Base-by-base conservation (phyloP, 2,329 filamentous ascomycete genomes). In the Dactylellina haptotyla region DNA sequence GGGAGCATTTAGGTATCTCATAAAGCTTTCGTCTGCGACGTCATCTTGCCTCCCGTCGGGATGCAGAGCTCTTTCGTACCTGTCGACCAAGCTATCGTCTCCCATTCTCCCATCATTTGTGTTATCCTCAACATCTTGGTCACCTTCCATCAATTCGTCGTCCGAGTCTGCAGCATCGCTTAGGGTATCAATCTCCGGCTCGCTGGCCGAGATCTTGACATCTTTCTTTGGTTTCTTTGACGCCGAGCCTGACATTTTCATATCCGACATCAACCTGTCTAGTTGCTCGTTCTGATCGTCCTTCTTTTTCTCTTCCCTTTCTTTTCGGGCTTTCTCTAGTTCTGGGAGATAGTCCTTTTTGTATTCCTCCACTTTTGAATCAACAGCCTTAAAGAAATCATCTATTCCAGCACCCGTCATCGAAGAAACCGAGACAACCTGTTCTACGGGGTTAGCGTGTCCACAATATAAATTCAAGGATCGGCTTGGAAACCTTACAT, bases 251-350 rank as follows among this genome's bases (percentile, higher is more conserved):
- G 81, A 73, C 20, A 91, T 85, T 59, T 85, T 85, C 91, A 99
- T 96, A 77, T 95, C 94, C 80, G 90, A 90, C 93, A 99, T 97
- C 84, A 99, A 88, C 83, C 92, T 93, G 73, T 91, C 91, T 26
- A 99, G 83, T 80, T 99, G 93, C 78, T 89, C 87, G 78, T 97
- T 89, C 48, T 93, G 85, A 26, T 87, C 83, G 69, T 86, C 86
- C 73, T 87, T 85, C 83, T 75, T 93, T 94, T 77, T 88, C 85
- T 74, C 90, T 86, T 73, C 96, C 23, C 93, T 87, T 80, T 94
- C 88, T 72, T 87, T 86, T 75, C 88, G 85, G 79, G 91, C 87
- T 75, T 88, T 87, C 82, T 97, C 92, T 65, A 98, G 85, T 81
- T 98, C 95, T 0, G 95, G 95, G 76, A 90, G 90, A 82, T 99